These are phyloP conservation scores for Babesia bigemina DNA, from an alignment of 169 alveolate genomes.

Conservation along the genomic window DNA sequence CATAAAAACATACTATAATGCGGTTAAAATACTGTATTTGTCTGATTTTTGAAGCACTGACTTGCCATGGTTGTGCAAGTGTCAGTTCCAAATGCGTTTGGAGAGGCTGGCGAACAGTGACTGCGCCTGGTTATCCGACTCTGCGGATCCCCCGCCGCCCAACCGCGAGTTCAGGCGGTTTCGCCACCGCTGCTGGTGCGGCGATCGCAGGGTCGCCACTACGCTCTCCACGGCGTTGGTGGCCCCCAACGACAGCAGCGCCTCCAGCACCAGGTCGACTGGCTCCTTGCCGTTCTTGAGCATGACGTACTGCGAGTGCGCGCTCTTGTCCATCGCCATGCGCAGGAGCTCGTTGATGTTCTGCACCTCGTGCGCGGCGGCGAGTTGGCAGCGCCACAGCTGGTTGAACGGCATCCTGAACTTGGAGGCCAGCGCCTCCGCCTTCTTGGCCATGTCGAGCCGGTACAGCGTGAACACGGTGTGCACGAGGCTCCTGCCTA, in stretches of 20 bases:
- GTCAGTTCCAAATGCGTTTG: slow-evolving; percentile 9
- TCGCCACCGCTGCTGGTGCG: slow-evolving; percentile 60
- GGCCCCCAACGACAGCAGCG: slow-evolving; percentile 62
- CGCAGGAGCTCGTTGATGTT: slow-evolving; percentile 55
- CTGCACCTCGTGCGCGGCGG: slow-evolving; percentile 48
- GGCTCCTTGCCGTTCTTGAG: slow-evolving; percentile 35
- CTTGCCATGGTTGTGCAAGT: too few relatives aligned
- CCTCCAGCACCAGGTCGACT: slow-evolving; percentile 49
- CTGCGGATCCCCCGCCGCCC: not conserved
- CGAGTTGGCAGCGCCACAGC: slow-evolving; percentile 46
- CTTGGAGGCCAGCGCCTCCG: slow-evolving; percentile 21
- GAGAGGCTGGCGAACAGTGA: slow-evolving; percentile 23
- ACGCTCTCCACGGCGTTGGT: slow-evolving; percentile 46
- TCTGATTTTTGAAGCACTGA: too few relatives aligned
- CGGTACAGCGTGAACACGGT: slow-evolving; percentile 50
- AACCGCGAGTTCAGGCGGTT: slow-evolving; percentile 23
- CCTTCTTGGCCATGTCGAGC: slow-evolving; percentile 42
- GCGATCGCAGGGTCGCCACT: slow-evolving; percentile 25
- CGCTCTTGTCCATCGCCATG: slow-evolving; percentile 45
- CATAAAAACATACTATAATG: too few relatives aligned
- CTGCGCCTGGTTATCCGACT: not conserved
- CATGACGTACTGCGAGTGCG: slow-evolving; percentile 21
- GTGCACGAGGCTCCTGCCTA: slow-evolving; percentile 43
- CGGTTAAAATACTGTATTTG: too few relatives aligned
- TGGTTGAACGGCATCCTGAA: slow-evolving; percentile 53